Percentiles rank a stretch among this genome's conserved stretches.
Evolutionary conservation across 2,329 filamentous ascomycete genomes (phyloP).

Genomic region (Peltaster fructicola): DNA sequence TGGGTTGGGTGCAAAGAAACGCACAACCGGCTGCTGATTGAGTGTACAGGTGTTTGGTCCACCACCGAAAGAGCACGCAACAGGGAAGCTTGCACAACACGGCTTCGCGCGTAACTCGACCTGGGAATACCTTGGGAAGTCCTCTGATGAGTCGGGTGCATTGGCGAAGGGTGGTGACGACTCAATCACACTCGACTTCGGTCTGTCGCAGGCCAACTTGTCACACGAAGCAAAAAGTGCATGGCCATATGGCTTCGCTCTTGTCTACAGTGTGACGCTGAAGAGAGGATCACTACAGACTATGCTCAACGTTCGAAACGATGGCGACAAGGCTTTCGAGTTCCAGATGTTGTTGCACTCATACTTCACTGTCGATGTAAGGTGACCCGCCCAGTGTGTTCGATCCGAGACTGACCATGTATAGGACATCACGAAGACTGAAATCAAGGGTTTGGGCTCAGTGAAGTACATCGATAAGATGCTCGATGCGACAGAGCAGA

Average conservation of each 20-base stretch:
- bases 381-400: slow-evolving; percentile 10
- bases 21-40: slow-evolving; percentile 1
- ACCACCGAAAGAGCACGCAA: slow-evolving; percentile 57
- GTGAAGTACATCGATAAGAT: slow-evolving; percentile 42
- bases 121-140: slow-evolving; percentile 92
- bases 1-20: slow-evolving; percentile 32
- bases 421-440: slow-evolving; percentile 61
- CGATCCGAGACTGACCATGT: slow-evolving; percentile 5
- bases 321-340: slow-evolving; percentile 66
- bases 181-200: slow-evolving; percentile 89
- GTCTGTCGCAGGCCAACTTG: slow-evolving; percentile 58
- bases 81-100: slow-evolving; percentile 69
- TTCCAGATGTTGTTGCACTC: slow-evolving; percentile 86
- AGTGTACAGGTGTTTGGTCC: slow-evolving; percentile 64
- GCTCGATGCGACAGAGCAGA: slow-evolving; percentile 22
- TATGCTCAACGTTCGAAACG: slow-evolving; percentile 73
- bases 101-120: slow-evolving; percentile 78
- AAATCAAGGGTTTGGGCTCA: slow-evolving; percentile 58
- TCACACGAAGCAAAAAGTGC: slow-evolving; percentile 47
- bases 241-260: slow-evolving; percentile 76
- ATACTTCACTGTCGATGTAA: slow-evolving; percentile 66
- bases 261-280: slow-evolving; percentile 86
- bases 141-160: slow-evolving; percentile 42
- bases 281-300: slow-evolving; percentile 59
- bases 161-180: slow-evolving; percentile 33